Evolutionary conservation across 2,329 filamentous ascomycete genomes (phyloP).

Genomic region (Xylaria arbuscula): DNA sequence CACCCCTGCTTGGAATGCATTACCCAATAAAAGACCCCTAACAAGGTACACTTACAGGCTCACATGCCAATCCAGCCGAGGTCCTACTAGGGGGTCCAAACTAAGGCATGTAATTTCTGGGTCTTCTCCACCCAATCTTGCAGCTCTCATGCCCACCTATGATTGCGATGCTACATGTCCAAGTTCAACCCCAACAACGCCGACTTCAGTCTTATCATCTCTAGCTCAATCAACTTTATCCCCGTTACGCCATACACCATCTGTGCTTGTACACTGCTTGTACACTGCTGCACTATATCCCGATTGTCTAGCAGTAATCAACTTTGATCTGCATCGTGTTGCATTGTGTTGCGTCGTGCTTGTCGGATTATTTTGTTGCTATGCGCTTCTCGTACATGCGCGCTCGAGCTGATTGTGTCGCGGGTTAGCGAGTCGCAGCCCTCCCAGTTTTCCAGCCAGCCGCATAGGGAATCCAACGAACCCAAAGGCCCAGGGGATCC

Average conservation of each 20-base stretch:
- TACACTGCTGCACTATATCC: not conserved
- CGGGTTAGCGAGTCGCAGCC: slow-evolving; percentile 5
- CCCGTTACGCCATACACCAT: not conserved
- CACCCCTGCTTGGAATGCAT: not conserved
- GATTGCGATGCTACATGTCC: not conserved
- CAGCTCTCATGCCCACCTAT: slow-evolving; percentile 32
- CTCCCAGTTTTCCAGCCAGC: not conserved
- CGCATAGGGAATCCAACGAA: not conserved
- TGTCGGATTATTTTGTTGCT: slow-evolving; percentile 1
- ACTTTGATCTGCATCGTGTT: not conserved
- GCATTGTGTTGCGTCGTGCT: not conserved
- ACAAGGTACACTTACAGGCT: not conserved
- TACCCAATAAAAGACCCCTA: not conserved
- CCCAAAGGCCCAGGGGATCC: not conserved
- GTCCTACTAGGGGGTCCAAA: not conserved
- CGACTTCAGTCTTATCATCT: not conserved
- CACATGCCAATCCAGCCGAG: slow-evolving; percentile 13
- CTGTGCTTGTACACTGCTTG: not conserved
- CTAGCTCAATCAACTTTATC: not conserved
- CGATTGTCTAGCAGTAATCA: not conserved
- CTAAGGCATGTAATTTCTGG: slow-evolving; percentile 23
- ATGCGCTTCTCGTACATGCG: not conserved
- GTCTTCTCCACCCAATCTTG: slow-evolving; percentile 28
- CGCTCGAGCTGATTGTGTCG: slow-evolving; percentile 15
- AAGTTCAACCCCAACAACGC: not conserved